Base-by-base conservation (phyloP, 202 grass and related monocot species). In the Schoenoplectus tabernaemontani region DNA sequence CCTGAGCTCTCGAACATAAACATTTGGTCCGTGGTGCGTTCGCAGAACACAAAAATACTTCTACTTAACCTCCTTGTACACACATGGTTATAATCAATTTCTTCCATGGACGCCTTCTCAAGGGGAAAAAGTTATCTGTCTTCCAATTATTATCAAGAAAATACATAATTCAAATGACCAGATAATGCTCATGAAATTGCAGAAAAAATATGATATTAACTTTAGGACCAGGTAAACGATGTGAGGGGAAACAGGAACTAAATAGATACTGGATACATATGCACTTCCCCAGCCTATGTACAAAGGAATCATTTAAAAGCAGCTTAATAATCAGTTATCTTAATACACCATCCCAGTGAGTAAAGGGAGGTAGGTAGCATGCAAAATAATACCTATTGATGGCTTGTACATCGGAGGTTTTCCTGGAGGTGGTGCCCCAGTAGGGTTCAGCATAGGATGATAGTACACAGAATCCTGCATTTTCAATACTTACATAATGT, bases 351-450 rank as follows among this genome's bases (percentile, higher is more conserved):
- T 51, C 44, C 26, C 51, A 75, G 36, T 19, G 16, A 75, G 70
- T 65, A 67, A 57, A 80, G 9, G 47, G 46, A n/a, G n/a, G n/a
- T n/a, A 58, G 53, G 73, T 68, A 32, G 59, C 19, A 66, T 10
- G 5, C 41, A 28, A 69, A 82, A 59, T 81, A 9, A 54, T 65
- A 98, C 96, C 96, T 92, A 95, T 92, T 41, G 96, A 91, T 81
- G 96, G 92, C 84, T 93, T 95, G 85, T 99, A 99, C 96, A 99
- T 95, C 23, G 89, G 96, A 91, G 91, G 96, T 89, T 99, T 99
- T 54, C 96, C 96, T 79, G 96, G 92, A 80, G 96, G 96, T 64
- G 96, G 96, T 74, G 96, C 92, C 42, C 96, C 96, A 44, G 91
- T 95, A 85, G 96, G 96, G 67, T 99, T 99, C 59, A 99, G 64